These are phyloP conservation scores for Eragrostis curvula DNA, from an alignment of 176 grass and related monocot genomes.

Conservation along the genomic window DNA sequence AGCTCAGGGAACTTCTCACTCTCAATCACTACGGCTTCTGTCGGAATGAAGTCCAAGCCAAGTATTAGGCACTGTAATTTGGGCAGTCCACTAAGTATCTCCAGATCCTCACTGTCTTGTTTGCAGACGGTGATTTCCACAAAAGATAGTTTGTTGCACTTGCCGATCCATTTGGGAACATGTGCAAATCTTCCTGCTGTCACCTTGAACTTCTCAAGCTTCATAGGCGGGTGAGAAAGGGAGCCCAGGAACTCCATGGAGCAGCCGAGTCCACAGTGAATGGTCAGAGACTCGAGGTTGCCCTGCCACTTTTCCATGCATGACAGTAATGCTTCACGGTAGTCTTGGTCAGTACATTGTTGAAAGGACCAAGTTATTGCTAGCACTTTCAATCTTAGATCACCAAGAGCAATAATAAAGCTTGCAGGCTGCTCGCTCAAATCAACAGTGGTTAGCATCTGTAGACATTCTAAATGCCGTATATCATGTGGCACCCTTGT, in stretches of 20 bases:
- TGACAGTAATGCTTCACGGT: not conserved
- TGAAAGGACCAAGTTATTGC: constrained; percentile 20
- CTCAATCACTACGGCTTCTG: not conserved
- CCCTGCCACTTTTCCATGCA: fast-evolving
- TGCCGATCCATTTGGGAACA: not conserved
- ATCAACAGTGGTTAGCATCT: not conserved
- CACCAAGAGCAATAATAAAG: not conserved
- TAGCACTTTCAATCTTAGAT: fast-evolving
- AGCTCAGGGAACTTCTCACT: not conserved
- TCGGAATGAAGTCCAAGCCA: constrained; percentile 12
- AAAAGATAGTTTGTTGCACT: not conserved
- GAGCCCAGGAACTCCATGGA: not conserved
- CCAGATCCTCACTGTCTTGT: not conserved
- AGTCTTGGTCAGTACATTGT: not conserved
- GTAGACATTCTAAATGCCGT: fast-evolving
- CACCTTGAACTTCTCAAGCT: not conserved
- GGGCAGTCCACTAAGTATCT: not conserved
- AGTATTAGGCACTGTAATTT: not conserved
- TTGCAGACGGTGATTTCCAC: not conserved
- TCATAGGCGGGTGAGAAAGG: fast-evolving
- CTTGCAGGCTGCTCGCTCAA: not conserved
- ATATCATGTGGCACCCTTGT: not conserved
- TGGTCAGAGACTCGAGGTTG: not conserved
- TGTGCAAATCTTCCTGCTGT: not conserved
- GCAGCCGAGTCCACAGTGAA: constrained; percentile 4